Percentiles rank a stretch among this genome's conserved stretches.
phyloP scores from a whole-genome alignment of 31 red algal genomes.

The Endocladia muricata region DNA sequence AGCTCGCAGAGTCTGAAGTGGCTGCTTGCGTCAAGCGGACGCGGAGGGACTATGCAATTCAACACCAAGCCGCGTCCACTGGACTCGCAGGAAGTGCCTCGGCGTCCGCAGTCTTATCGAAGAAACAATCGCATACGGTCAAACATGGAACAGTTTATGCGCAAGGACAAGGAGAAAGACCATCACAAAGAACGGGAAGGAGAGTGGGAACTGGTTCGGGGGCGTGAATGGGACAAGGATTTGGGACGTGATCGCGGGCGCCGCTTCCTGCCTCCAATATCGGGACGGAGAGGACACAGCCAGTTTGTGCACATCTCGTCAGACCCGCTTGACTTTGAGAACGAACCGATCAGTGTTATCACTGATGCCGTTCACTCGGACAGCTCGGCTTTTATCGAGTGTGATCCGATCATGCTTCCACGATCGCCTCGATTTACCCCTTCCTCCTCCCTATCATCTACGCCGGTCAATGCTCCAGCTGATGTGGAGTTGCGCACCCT shows the following conservation, averaged over 20 bases:
- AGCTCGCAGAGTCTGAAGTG: background rate
- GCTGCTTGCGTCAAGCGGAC: background rate
- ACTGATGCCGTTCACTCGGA: background rate
- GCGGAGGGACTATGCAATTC: background rate
- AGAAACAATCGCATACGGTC: background rate
- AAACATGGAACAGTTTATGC: constrained; percentile 9
- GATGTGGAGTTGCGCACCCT: too few species aligned
- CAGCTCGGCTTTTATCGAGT: too few species aligned
- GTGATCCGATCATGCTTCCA: too few species aligned
- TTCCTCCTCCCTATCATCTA: too few species aligned
- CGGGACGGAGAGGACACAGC: constrained; percentile 1
- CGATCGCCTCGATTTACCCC: too few species aligned
- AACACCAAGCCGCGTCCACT: background rate
- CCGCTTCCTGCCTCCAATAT: background rate
- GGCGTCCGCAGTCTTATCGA: background rate
- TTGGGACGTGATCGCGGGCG: background rate
- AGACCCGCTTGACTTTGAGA: background rate
- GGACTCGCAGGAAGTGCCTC: background rate
- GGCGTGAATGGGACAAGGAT: too few species aligned
- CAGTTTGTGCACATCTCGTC: background rate
- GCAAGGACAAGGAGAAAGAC: constrained; percentile 1
- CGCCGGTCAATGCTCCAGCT: too few species aligned
- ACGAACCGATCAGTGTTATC: background rate
- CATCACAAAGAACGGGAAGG: too few species aligned
- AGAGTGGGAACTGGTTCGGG: too few species aligned